Evolutionary conservation across 352 stramenopile species (phyloP).

Genomic region (Pythium rishiriense): DNA sequence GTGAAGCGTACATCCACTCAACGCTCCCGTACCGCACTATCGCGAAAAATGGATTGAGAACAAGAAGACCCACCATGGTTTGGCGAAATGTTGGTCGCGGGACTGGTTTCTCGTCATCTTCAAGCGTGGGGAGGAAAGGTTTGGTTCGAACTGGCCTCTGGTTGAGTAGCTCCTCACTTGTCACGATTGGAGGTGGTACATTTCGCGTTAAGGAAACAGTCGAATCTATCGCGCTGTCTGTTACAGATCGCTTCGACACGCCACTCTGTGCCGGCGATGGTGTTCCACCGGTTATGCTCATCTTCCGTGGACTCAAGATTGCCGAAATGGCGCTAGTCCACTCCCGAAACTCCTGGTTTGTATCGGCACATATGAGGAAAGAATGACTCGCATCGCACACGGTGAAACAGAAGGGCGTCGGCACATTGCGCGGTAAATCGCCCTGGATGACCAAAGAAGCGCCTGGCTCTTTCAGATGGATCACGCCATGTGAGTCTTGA

Average conservation of each 20-base stretch:
- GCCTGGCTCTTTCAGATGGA: slow-evolving; percentile 48
- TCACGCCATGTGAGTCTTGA: slow-evolving; percentile 56
- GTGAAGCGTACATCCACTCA: slow-evolving; percentile 4
- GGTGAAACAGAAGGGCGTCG: slow-evolving; percentile 82
- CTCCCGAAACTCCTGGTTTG: slow-evolving; percentile 67
- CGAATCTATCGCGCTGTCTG: slow-evolving; percentile 14
- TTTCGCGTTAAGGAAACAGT: neutral
- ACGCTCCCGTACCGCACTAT: slow-evolving; percentile 21
- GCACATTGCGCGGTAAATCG: slow-evolving; percentile 62
- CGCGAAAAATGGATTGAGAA: slow-evolving; percentile 15
- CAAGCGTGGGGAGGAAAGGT: neutral
- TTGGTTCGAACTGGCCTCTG: no score
- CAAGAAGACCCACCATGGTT: neutral
- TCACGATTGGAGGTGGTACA: neutral
- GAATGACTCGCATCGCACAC: slow-evolving; percentile 39
- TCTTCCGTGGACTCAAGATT: slow-evolving; percentile 51
- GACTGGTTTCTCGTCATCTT: neutral
- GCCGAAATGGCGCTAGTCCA: slow-evolving; percentile 76
- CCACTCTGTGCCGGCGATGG: neutral
- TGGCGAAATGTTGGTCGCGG: slow-evolving; percentile 11
- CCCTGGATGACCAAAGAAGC: slow-evolving; percentile 72
- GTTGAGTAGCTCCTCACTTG: neutral
- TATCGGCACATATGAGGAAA: slow-evolving; percentile 66
- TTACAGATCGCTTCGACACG: slow-evolving; percentile 4
- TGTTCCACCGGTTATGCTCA: neutral